These are phyloP conservation scores for Zasmidium citrigriseum DNA, from an alignment of 2,329 filamentous ascomycete genomes.

Conservation along the genomic window DNA sequence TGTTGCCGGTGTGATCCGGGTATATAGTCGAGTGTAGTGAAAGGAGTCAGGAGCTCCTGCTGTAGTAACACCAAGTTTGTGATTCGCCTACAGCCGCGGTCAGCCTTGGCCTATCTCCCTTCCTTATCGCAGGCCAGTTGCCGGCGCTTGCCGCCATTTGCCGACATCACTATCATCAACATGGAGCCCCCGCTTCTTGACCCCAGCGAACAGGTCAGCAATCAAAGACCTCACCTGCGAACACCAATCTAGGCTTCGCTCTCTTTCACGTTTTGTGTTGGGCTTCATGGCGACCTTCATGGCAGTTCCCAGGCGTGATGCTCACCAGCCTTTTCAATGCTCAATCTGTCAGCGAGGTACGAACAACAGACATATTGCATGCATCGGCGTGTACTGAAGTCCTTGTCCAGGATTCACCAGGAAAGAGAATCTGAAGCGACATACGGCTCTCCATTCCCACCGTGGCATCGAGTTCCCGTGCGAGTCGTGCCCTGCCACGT, in stretches of 20 bases:
- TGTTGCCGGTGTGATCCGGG: constrained; percentile 41
- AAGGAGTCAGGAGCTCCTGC: not conserved
- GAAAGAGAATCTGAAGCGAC: constrained; percentile 5
- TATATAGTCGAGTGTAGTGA: not conserved
- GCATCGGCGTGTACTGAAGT: not conserved
- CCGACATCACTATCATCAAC: too few relatives aligned
- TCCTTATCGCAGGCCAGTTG: not conserved
- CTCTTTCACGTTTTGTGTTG: not conserved
- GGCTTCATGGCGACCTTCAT: not conserved
- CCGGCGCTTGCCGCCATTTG: not conserved
- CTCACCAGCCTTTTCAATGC: constrained; percentile 1
- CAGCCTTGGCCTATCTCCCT: not conserved
- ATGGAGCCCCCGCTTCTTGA: too few relatives aligned
- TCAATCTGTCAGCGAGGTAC: not conserved
- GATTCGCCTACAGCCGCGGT: not conserved
- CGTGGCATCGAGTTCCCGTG: constrained; percentile 34
- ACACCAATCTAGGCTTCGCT: too few relatives aligned
- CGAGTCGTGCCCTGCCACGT: constrained; percentile 41
- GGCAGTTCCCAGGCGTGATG: not conserved
- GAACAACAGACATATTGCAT: not conserved
- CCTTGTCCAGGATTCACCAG: not conserved
- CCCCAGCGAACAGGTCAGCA: too few relatives aligned
- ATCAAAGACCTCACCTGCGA: too few relatives aligned
- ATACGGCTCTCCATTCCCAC: not conserved
- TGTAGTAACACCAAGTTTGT: not conserved